phyloP scores from a whole-genome alignment of 2,329 filamentous ascomycete species.

The Niveomyces coronatus region DNA sequence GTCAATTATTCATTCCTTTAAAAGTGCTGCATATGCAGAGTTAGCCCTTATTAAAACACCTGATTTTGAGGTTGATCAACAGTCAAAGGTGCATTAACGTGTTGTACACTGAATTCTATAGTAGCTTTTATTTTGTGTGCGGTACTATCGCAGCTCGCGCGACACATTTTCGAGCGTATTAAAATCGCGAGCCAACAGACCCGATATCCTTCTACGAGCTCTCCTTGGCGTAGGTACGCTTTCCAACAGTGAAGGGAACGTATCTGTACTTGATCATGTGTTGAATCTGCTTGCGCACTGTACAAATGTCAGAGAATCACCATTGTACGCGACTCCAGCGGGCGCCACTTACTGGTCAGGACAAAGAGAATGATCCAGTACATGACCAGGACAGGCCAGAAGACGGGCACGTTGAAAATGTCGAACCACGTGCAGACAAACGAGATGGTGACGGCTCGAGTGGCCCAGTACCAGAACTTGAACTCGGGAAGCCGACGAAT shows the following conservation, averaged over 20 bases:
- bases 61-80: no score
- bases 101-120: no score
- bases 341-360: conserved; percentile 70
- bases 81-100: no score
- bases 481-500: conserved; percentile 94
- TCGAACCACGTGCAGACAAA: conserved; percentile 89
- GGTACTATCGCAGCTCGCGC: background rate
- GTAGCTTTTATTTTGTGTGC: no score
- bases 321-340: background rate
- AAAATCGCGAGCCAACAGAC: background rate
- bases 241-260: conserved; percentile 86
- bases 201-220: conserved; percentile 29
- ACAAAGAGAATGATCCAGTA: conserved; percentile 98
- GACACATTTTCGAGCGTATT: no score
- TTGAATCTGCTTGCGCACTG: conserved; percentile 98
- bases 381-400: conserved; percentile 97
- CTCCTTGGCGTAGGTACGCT: conserved; percentile 66
- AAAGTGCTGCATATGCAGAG: no score
- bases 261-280: conserved; percentile 99
- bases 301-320: conserved; percentile 5
- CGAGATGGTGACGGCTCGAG: conserved; percentile 70
- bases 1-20: no score
- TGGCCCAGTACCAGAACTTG: conserved; percentile 99
- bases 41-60: no score
- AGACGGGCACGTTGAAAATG: conserved; percentile 93